These are phyloP conservation scores for Sporothrix curviconia DNA, from an alignment of 2,329 filamentous ascomycete species.

Conservation along the genomic window DNA sequence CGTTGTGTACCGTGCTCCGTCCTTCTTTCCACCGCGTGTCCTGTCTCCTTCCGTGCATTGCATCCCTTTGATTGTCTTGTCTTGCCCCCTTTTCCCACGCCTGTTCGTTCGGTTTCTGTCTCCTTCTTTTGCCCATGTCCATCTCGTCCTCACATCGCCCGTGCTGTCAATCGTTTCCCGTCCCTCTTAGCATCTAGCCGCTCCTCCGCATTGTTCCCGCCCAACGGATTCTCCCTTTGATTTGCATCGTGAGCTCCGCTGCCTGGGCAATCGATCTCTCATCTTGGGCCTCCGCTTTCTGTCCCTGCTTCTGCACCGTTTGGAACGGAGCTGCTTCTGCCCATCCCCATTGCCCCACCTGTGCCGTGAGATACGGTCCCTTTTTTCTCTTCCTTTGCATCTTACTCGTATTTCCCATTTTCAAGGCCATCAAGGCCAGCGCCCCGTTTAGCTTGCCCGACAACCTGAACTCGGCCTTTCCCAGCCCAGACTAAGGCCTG, in stretches of 20 bases:
- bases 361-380: no score
- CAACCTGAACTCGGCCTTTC: not conserved
- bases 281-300: not conserved
- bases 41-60: no score
- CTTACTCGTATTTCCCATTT: no score
- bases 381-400: no score
- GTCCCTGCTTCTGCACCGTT: not conserved
- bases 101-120: not conserved
- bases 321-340: no score
- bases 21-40: not conserved
- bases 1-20: not conserved
- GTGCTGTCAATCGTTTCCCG: not conserved
- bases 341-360: no score
- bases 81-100: not conserved
- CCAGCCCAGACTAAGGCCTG: constrained; percentile 2
- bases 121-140: not conserved
- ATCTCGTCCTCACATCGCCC: not conserved
- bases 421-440: no score
- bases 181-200: not conserved
- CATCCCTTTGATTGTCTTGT: no score
- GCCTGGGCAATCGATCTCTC: not conserved
- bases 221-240: not conserved
- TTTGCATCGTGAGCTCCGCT: not conserved
- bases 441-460: not conserved
- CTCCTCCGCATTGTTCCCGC: not conserved